Percentiles rank a stretch among this genome's conserved stretches.
Evolutionary conservation across 2,329 filamentous ascomycete species (phyloP).

Genomic region (Neopestalotiopsis sp.): DNA sequence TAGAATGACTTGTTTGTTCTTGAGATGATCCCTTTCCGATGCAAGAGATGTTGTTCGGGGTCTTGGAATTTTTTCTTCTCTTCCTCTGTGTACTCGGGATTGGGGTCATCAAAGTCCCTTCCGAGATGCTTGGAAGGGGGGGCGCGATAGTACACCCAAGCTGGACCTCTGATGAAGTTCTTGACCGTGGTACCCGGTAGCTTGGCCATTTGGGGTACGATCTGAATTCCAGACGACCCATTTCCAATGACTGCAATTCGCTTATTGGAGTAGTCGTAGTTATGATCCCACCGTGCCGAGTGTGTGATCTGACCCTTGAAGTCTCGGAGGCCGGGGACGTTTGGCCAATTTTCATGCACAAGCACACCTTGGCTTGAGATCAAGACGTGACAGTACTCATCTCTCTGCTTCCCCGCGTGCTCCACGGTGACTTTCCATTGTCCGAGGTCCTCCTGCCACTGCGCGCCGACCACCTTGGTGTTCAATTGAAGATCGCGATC

Average conservation of each 20-base stretch:
- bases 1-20: slow-evolving; percentile 43
- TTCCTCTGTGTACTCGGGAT: slow-evolving; percentile 34
- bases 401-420: slow-evolving; percentile 18
- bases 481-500: slow-evolving; percentile 41
- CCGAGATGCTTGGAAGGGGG: slow-evolving; percentile 37
- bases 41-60: slow-evolving; percentile 56
- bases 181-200: slow-evolving; percentile 36
- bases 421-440: slow-evolving; percentile 30
- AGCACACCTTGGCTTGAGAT: slow-evolving; percentile 14
- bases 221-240: slow-evolving; percentile 15
- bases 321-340: slow-evolving; percentile 28
- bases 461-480: slow-evolving; percentile 38
- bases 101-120: slow-evolving; percentile 36
- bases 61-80: slow-evolving; percentile 57
- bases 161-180: slow-evolving; percentile 40
- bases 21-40: slow-evolving; percentile 44
- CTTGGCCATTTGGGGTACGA: slow-evolving; percentile 23
- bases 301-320: slow-evolving; percentile 34
- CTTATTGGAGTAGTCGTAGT: slow-evolving; percentile 25
- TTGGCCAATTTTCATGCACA: slow-evolving; percentile 28
- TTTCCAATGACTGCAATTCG: slow-evolving; percentile 12
- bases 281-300: slow-evolving; percentile 29
- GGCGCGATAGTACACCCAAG: slow-evolving; percentile 42
- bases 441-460: slow-evolving; percentile 31
- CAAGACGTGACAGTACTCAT: slow-evolving; percentile 19